These are phyloP conservation scores for Podila verticillata DNA, from an alignment of 192 early-diverging fungal genomes.

Conservation along the genomic window DNA sequence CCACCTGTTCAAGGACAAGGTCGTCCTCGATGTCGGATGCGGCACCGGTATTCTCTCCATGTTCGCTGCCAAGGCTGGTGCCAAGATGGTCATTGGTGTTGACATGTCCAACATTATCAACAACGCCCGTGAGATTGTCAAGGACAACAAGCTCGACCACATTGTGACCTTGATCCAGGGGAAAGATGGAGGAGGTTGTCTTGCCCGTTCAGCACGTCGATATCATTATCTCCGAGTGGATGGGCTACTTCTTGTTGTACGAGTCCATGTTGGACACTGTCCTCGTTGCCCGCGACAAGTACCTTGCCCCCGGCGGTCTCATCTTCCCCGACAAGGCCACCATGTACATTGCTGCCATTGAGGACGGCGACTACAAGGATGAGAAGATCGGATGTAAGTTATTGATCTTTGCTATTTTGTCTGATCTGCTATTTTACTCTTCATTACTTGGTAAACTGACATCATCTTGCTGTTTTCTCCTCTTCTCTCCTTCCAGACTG, in stretches of 20 bases:
- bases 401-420: not conserved
- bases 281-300: conserved; percentile 83
- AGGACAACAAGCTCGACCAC: conserved; percentile 76
- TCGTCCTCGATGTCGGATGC: conserved; percentile 89
- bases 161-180: conserved; percentile 73
- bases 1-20: conserved; percentile 84
- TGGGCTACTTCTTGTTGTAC: conserved; percentile 92
- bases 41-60: conserved; percentile 93
- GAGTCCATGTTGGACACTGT: conserved; percentile 95
- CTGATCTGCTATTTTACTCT: not conserved
- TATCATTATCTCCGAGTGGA: conserved; percentile 92
- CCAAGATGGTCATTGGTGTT: conserved; percentile 69
- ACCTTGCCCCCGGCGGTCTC: conserved; percentile 65
- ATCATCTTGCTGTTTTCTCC: not conserved
- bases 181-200: conserved; percentile 81
- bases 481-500: conserved; percentile 62
- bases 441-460: not conserved
- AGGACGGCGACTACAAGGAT: conserved; percentile 84
- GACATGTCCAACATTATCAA: conserved; percentile 90
- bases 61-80: conserved; percentile 92
- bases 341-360: conserved; percentile 77
- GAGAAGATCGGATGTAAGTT: conserved; percentile 68
- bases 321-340: conserved; percentile 78
- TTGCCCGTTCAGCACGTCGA: conserved; percentile 83
- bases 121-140: conserved; percentile 78